Evolutionary conservation across 2,329 filamentous ascomycete species (phyloP).

Genomic region (Cladosporium colombiae): DNA sequence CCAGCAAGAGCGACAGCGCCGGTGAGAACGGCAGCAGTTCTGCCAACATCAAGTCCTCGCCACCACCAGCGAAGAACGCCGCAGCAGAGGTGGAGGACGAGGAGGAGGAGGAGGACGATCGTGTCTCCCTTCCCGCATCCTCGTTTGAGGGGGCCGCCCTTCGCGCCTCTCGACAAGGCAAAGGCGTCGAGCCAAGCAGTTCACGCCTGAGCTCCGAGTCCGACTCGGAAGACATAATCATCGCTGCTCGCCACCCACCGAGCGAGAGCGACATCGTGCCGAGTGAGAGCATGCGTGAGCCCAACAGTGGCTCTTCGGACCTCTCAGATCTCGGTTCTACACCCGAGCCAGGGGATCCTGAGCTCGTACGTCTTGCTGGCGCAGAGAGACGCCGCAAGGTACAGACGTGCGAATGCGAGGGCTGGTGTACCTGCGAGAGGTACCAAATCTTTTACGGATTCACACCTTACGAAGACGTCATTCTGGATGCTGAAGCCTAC

Average conservation of each 20-base stretch:
- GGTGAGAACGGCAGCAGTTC: background rate
- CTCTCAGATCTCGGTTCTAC: slow-evolving; percentile 12
- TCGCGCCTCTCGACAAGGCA: background rate
- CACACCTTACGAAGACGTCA: background rate
- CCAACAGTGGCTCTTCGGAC: background rate
- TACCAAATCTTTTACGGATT: slow-evolving; percentile 10
- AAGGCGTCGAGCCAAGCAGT: background rate
- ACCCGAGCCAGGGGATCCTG: background rate
- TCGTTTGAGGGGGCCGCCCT: background rate
- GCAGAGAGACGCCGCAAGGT: background rate
- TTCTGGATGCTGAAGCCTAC: background rate
- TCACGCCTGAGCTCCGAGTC: background rate
- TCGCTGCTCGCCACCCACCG: background rate
- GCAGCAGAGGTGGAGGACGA: background rate
- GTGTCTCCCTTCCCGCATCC: background rate
- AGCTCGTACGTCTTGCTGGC: background rate
- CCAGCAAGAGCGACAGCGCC: background rate
- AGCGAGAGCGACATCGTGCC: background rate
- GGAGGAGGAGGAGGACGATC: background rate
- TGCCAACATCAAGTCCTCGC: background rate
- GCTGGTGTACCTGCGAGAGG: slow-evolving; percentile 14
- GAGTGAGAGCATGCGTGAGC: background rate
- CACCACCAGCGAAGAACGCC: background rate
- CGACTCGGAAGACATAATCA: slow-evolving; percentile 11
- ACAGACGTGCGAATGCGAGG: slow-evolving; percentile 1